Percentiles rank a stretch among this genome's conserved stretches.
These are phyloP conservation scores for Flueggea neowawraea DNA, from an alignment of 441 rosid species.

Conservation along the genomic window DNA sequence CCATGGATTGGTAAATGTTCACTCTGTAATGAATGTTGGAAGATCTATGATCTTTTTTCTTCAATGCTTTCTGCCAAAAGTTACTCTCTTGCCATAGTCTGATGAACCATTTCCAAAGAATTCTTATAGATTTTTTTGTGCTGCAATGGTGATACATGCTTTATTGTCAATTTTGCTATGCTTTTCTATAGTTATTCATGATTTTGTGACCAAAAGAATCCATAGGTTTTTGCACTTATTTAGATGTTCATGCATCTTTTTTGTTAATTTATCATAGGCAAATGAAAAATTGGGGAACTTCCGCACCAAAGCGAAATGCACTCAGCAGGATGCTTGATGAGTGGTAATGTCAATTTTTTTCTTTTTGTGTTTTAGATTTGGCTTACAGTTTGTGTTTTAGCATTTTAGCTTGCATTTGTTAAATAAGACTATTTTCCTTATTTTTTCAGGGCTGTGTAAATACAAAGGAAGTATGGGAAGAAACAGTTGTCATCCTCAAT, in stretches of 20 bases:
- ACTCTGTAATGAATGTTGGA: too few species aligned
- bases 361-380: slow-evolving; percentile 3
- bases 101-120: too few species aligned
- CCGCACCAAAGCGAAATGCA: slow-evolving; percentile 75
- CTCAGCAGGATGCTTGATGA: slow-evolving; percentile 96
- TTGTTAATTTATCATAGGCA: slow-evolving; percentile 48
- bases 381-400: neutral
- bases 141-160: neutral
- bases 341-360: slow-evolving; percentile 54
- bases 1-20: too few species aligned
- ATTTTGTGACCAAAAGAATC: too few species aligned
- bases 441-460: slow-evolving; percentile 71
- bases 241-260: neutral
- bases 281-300: slow-evolving; percentile 90
- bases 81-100: too few species aligned
- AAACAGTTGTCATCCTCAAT: slow-evolving; percentile 66
- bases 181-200: slow-evolving; percentile 1
- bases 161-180: neutral
- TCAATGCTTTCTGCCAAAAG: too few species aligned
- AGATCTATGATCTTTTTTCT: too few species aligned
- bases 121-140: too few species aligned
- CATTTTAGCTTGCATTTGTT: slow-evolving; percentile 6
- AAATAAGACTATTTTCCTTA: neutral
- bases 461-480: slow-evolving; percentile 68
- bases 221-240: too few species aligned